Conservation (phyloP, 225 moss, liverwort and hornwort genomes). For the Marchantia paleacea region DNA sequence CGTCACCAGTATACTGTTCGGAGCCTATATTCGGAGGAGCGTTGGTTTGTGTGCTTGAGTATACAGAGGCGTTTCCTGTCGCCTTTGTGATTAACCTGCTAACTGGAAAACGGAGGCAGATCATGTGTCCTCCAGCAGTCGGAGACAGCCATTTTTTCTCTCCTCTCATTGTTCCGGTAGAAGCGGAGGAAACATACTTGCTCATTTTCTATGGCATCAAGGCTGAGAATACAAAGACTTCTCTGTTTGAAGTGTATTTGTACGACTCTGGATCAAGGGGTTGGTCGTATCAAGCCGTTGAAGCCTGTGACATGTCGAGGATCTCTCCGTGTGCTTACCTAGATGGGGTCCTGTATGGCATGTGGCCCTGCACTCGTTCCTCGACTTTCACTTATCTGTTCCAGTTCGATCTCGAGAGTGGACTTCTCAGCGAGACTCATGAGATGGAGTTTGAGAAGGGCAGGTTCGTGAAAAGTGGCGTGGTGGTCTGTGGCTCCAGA, state of each 20-base stretch:
- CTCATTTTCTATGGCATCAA: constrained; percentile 17
- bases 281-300: constrained; percentile 5
- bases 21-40: constrained; percentile 17
- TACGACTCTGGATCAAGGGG: not conserved
- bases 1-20: constrained; percentile 10
- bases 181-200: constrained; percentile 1
- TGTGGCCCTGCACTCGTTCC: constrained; percentile 15
- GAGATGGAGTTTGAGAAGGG: constrained; percentile 13
- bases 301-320: constrained; percentile 3
- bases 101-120: constrained; percentile 16
- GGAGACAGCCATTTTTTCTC: constrained; percentile 8
- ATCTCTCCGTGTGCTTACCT: constrained; percentile 18
- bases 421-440: constrained; percentile 15
- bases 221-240: not conserved
- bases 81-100: constrained; percentile 12
- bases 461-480: constrained; percentile 17
- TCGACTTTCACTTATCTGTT: constrained; percentile 13
- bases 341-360: constrained; percentile 18
- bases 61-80: not conserved
- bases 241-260: constrained; percentile 11
- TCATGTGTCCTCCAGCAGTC: constrained; percentile 4
- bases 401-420: constrained; percentile 10
- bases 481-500: constrained; percentile 8
- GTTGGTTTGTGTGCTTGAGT: constrained; percentile 8
- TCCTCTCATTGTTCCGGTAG: constrained; percentile 15